Conservation (phyloP, 2,329 filamentous ascomycete species). For the Magnaporthales sp. region DNA sequence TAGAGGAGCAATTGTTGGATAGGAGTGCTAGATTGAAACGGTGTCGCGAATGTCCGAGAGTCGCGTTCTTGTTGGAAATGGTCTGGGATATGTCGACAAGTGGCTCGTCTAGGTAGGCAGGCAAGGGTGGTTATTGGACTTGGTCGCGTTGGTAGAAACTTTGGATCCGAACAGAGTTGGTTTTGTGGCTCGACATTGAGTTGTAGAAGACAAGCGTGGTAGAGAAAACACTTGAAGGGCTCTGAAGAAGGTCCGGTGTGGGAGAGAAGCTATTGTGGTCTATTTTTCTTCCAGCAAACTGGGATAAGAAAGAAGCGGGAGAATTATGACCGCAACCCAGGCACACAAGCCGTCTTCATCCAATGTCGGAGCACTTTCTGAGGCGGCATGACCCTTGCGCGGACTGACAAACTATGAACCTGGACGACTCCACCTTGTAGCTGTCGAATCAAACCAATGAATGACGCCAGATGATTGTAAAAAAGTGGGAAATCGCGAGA, state of each 20-base stretch:
- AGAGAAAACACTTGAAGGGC: background rate
- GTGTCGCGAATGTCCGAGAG: background rate
- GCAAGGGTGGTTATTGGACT: background rate
- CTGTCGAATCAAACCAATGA: background rate
- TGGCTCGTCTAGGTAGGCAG: background rate
- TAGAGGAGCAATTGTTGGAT: background rate
- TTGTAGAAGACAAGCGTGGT: background rate
- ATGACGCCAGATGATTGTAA: background rate
- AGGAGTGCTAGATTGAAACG: background rate
- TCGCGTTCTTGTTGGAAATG: background rate
- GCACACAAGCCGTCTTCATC: background rate
- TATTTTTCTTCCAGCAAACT: background rate
- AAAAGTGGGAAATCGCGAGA: background rate
- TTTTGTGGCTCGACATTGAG: background rate
- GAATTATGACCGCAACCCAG: conserved; percentile 1
- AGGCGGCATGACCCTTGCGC: background rate
- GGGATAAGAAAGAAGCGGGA: background rate
- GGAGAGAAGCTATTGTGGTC: background rate
- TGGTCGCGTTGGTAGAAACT: background rate
- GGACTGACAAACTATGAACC: background rate
- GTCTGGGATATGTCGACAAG: background rate
- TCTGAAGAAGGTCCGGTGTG: background rate
- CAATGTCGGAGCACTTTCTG: background rate
- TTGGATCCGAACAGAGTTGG: background rate
- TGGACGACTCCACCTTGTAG: background rate